Evolutionary conservation across 2,329 filamentous ascomycete species (phyloP).

Genomic region (Parastagonospora nodorum): DNA sequence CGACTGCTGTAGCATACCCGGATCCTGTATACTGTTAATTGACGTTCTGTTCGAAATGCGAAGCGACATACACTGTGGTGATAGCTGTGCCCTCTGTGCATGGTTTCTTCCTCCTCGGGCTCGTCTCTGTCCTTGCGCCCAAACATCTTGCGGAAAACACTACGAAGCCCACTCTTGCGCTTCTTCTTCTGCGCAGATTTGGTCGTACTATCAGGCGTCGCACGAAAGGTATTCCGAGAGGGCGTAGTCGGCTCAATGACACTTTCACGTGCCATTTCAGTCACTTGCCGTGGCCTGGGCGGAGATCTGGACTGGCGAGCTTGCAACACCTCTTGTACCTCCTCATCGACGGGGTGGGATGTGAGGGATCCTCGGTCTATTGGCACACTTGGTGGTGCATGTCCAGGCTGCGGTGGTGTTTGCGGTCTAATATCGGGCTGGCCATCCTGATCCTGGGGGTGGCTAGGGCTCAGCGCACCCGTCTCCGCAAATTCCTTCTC

Average conservation of each 20-base stretch:
- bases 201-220: conserved; percentile 33
- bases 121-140: conserved; percentile 38
- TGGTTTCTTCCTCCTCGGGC: conserved; percentile 22
- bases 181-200: conserved; percentile 38
- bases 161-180: conserved; percentile 42
- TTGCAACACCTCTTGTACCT: conserved; percentile 7
- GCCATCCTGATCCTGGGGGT: conserved; percentile 17
- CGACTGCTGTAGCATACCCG: conserved; percentile 31
- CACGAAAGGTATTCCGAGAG: conserved; percentile 36
- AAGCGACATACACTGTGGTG: conserved; percentile 41
- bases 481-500: conserved; percentile 38
- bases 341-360: conserved; percentile 15
- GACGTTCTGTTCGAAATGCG: not conserved
- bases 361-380: conserved; percentile 13
- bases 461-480: conserved; percentile 15
- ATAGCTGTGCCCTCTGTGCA: conserved; percentile 36
- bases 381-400: conserved; percentile 16
- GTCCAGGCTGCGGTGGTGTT: conserved; percentile 18
- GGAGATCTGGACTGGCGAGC: conserved; percentile 19
- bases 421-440: conserved; percentile 15
- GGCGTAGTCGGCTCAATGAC: conserved; percentile 26
- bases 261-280: conserved; percentile 31
- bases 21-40: conserved; percentile 30
- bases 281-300: conserved; percentile 28
- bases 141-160: conserved; percentile 48